These are phyloP conservation scores for Dryas drummondii DNA, from an alignment of 306 rosid genomes.

Conservation along the genomic window DNA sequence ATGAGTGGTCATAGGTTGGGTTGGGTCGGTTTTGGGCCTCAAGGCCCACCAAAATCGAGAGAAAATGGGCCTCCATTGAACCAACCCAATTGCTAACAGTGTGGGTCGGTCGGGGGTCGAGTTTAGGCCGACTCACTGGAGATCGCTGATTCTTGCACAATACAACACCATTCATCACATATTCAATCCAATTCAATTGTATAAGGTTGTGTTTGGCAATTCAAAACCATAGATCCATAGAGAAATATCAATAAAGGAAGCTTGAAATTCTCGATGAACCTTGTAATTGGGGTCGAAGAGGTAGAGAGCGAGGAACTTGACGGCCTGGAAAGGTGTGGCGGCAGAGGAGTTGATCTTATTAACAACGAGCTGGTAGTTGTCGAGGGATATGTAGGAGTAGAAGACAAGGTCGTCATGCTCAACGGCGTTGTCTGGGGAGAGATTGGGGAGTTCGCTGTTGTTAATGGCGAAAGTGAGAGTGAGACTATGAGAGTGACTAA, in stretches of 20 bases:
- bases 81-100: no score
- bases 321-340: constrained; percentile 86
- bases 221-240: background rate
- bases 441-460: constrained; percentile 67
- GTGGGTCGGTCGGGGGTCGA: no score
- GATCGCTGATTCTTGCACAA: constrained; percentile 62
- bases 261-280: constrained; percentile 30
- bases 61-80: no score
- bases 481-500: no score
- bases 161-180: background rate
- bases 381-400: constrained; percentile 89
- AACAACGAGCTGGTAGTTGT: constrained; percentile 68
- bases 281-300: constrained; percentile 62
- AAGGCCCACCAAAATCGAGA: no score
- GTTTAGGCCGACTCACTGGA: constrained; percentile 17
- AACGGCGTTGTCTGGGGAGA: constrained; percentile 69
- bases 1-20: no score
- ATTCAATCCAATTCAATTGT: background rate
- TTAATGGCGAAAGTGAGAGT: constrained; percentile 47
- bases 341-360: constrained; percentile 73
- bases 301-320: constrained; percentile 81
- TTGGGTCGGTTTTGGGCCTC: no score
- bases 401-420: constrained; percentile 77
- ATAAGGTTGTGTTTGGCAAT: no score
- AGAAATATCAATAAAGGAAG: background rate